A percentile compares a stretch with the other conserved stretches of the same genome.
phyloP scores from a whole-genome alignment of 2,329 filamentous ascomycete species.

The Sporothrix humicola region DNA sequence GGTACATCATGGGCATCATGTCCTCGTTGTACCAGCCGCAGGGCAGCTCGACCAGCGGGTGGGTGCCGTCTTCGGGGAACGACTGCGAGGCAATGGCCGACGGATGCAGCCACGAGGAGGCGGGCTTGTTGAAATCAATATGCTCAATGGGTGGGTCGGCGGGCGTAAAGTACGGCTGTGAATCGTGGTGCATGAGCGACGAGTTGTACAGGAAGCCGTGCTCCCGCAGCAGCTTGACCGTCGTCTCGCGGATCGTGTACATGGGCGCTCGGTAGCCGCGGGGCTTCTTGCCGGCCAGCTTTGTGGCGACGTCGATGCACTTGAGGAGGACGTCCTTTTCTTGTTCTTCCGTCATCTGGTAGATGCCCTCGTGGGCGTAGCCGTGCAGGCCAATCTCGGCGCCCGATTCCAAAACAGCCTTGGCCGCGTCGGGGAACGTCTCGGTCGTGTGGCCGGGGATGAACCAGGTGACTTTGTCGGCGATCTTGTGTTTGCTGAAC shows the following conservation, averaged over 20 bases:
- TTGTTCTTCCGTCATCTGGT: slow-evolving; percentile 71
- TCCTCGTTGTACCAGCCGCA: slow-evolving; percentile 69
- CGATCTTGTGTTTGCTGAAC: slow-evolving; percentile 72
- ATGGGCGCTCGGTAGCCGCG: slow-evolving; percentile 62
- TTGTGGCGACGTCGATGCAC: slow-evolving; percentile 44
- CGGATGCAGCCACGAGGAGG: slow-evolving; percentile 67
- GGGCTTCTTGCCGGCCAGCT: slow-evolving; percentile 60
- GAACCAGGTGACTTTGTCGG: slow-evolving; percentile 62
- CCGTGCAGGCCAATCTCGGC: slow-evolving; percentile 55
- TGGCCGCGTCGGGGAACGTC: slow-evolving; percentile 53
- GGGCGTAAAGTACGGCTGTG: slow-evolving; percentile 66
- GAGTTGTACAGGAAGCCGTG: slow-evolving; percentile 75
- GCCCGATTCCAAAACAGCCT: slow-evolving; percentile 52
- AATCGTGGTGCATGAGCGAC: slow-evolving; percentile 69
- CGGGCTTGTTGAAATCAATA: slow-evolving; percentile 64
- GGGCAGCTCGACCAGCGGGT: slow-evolving; percentile 67
- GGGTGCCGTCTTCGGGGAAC: slow-evolving; percentile 55
- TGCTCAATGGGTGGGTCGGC: slow-evolving; percentile 63
- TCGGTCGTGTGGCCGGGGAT: slow-evolving; percentile 56
- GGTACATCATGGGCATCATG: slow-evolving; percentile 70
- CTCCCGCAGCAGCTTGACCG: slow-evolving; percentile 61
- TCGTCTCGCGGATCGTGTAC: slow-evolving; percentile 54
- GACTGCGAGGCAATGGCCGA: slow-evolving; percentile 48
- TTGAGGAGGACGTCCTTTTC: slow-evolving; percentile 76
- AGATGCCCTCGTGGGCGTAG: slow-evolving; percentile 46